Base-by-base conservation (phyloP, 805 yeast species). In the Debaryomyces tyrocola region DNA sequence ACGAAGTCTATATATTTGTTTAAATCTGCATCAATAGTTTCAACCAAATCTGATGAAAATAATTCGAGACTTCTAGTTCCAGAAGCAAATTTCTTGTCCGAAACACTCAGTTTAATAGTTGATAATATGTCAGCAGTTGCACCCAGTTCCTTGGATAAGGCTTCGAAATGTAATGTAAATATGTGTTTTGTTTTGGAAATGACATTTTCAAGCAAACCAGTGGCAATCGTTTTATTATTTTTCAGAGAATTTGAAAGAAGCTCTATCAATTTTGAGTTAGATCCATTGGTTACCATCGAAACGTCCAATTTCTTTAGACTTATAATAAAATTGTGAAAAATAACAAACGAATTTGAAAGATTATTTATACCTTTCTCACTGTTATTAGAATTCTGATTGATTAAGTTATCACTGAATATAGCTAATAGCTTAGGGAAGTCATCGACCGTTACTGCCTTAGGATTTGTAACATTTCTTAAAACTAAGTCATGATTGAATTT, bases 1-100 rank as follows among this genome's bases (percentile, higher is more conserved):
- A 58, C 36, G 11, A 42, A 37, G 11, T 52, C 48, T 27, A 69
- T 60, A 45, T 72, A 72, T 8, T 45, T 33, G 15, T 59, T 60
- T 40, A 68, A 50, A 44, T 68, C 62, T 9, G 46, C 45, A 33
- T 67, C 70, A 43, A 69, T 63, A 18, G 63, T 41, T 3, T 49
- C 54, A 4, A 60, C 52, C 34, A 65, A 45, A 11, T 58, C 58
- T 4, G 45, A 38, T 0, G 67, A 50, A 47, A 62, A 61, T 10
- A 58, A 44, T 14, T 31, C 34, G 17, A 31, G 17, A 6, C 5
- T 31, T 31, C 2, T 6, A 6, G 17, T 11, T 12, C 17, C 34
- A 31, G 34, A 12, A 12, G 4, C 4, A 31, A 31, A 31, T 6
- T 6, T 31, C 11, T 31, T 31, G 17, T 31, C 14, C 9, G 14